phyloP scores from a whole-genome alignment of 2,329 filamentous ascomycete species.

The Cordyceps cateniannulata region DNA sequence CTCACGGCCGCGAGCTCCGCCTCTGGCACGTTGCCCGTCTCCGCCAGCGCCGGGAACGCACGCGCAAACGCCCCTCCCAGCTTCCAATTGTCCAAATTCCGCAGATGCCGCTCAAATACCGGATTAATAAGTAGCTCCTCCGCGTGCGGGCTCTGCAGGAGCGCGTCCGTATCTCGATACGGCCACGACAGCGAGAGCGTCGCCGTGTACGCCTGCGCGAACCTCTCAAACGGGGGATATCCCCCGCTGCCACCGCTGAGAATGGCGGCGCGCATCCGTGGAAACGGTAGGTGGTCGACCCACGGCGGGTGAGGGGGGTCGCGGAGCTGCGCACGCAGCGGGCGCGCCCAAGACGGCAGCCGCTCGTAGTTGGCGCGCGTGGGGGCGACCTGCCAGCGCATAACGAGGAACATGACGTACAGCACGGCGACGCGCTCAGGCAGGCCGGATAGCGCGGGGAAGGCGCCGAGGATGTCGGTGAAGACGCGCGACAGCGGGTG shows the following conservation, averaged over 20 bases:
- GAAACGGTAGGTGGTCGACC: conserved; percentile 79
- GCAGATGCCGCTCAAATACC: conserved; percentile 74
- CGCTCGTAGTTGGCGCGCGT: conserved; percentile 73
- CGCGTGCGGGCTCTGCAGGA: conserved; percentile 51
- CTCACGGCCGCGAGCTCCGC: not conserved
- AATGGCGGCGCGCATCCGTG: conserved; percentile 64
- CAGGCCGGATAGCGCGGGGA: conserved; percentile 69
- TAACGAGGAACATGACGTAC: conserved; percentile 80
- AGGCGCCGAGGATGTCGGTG: conserved; percentile 78
- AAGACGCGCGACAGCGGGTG: conserved; percentile 81
- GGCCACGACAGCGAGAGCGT: conserved; percentile 79
- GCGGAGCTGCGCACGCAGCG: conserved; percentile 59
- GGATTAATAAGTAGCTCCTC: conserved; percentile 76
- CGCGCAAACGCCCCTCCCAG: conserved; percentile 63
- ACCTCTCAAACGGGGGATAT: conserved; percentile 67
- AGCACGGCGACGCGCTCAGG: conserved; percentile 78
- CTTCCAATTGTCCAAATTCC: conserved; percentile 74
- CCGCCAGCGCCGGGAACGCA: conserved; percentile 48
- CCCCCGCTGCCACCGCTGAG: conserved; percentile 36
- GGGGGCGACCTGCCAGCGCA: conserved; percentile 79
- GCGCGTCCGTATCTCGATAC: conserved; percentile 64
- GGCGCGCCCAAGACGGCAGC: conserved; percentile 66
- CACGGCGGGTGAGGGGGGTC: conserved; percentile 63
- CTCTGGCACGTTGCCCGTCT: conserved; percentile 22
- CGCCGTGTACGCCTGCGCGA: conserved; percentile 75